These are phyloP conservation scores for Senna siamea DNA, from an alignment of 306 rosid genomes.

Conservation along the genomic window DNA sequence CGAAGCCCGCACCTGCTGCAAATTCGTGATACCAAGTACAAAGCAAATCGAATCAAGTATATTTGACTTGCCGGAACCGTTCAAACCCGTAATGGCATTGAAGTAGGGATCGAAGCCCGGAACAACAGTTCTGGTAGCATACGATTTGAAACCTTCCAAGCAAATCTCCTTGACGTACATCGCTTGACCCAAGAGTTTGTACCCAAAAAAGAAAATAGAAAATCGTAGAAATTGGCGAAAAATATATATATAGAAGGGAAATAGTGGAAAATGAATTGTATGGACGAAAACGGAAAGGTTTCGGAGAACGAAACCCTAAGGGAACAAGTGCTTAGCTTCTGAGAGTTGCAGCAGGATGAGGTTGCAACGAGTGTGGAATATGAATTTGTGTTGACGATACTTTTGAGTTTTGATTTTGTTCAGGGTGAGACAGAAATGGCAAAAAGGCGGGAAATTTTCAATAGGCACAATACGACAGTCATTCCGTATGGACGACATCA, in stretches of 20 bases:
- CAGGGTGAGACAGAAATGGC: background rate
- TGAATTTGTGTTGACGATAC: background rate
- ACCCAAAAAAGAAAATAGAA: background rate
- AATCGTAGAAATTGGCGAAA: background rate
- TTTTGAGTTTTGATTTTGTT: background rate
- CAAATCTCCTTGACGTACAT: slow-evolving; percentile 89
- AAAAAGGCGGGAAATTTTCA: background rate
- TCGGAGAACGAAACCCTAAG: slow-evolving; percentile 52
- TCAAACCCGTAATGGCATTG: slow-evolving; percentile 92
- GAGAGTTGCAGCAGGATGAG: slow-evolving; percentile 16
- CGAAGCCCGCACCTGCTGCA: slow-evolving; percentile 94
- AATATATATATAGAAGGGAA: background rate
- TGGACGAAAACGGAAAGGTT: slow-evolving; percentile 30
- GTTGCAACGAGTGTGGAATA: slow-evolving; percentile 16
- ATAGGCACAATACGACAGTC: background rate
- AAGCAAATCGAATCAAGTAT: slow-evolving; percentile 94
- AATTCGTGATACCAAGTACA: slow-evolving; percentile 85
- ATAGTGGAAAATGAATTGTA: background rate
- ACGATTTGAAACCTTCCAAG: slow-evolving; percentile 97
- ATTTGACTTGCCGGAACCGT: slow-evolving; percentile 96
- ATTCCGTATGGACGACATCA: background rate
- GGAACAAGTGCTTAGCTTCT: slow-evolving; percentile 12
- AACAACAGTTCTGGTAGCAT: slow-evolving; percentile 89
- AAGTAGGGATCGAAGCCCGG: slow-evolving; percentile 86
- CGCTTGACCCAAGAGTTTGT: background rate